These are phyloP conservation scores for Albophoma yamanashiensis DNA, from an alignment of 2,329 filamentous ascomycete genomes.

Conservation along the genomic window DNA sequence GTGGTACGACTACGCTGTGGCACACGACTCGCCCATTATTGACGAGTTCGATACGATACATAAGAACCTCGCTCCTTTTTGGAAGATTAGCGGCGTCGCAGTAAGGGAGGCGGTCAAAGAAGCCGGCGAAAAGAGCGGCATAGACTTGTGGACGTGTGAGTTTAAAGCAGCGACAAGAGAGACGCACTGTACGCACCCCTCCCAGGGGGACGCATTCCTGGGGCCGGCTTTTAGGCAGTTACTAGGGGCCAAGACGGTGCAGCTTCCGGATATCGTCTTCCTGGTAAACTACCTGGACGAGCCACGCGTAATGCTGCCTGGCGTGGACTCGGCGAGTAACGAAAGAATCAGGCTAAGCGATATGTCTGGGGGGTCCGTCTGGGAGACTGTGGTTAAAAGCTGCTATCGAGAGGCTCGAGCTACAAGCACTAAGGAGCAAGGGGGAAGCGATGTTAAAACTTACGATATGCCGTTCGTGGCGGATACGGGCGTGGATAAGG, in stretches of 20 bases:
- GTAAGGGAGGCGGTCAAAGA: slow-evolving; percentile 16
- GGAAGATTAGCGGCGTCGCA: slow-evolving; percentile 23
- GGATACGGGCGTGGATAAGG: slow-evolving; percentile 12
- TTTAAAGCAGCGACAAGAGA: slow-evolving; percentile 13
- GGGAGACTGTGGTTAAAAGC: slow-evolving; percentile 18
- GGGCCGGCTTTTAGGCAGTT: slow-evolving; percentile 18
- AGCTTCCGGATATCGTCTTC: slow-evolving; percentile 27
- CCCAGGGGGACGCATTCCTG: slow-evolving; percentile 10
- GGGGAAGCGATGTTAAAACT: background rate
- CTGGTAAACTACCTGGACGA: slow-evolving; percentile 39
- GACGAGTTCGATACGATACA: slow-evolving; percentile 38
- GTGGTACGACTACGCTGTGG: slow-evolving; percentile 32
- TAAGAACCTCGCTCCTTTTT: slow-evolving; percentile 28
- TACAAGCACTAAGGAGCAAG: background rate
- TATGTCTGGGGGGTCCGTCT: slow-evolving; percentile 16
- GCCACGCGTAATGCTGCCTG: slow-evolving; percentile 26
- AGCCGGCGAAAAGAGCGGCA: slow-evolving; percentile 5
- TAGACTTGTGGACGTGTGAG: slow-evolving; percentile 26
- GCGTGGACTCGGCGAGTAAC: background rate
- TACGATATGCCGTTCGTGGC: slow-evolving; percentile 26
- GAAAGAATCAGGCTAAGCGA: slow-evolving; percentile 11
- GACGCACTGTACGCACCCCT: slow-evolving; percentile 22
- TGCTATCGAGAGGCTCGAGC: slow-evolving; percentile 9
- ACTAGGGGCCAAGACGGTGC: slow-evolving; percentile 10
- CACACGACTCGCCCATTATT: slow-evolving; percentile 31